Conservation (phyloP, 257 asterid genomes). For the Echites panduratus region DNA sequence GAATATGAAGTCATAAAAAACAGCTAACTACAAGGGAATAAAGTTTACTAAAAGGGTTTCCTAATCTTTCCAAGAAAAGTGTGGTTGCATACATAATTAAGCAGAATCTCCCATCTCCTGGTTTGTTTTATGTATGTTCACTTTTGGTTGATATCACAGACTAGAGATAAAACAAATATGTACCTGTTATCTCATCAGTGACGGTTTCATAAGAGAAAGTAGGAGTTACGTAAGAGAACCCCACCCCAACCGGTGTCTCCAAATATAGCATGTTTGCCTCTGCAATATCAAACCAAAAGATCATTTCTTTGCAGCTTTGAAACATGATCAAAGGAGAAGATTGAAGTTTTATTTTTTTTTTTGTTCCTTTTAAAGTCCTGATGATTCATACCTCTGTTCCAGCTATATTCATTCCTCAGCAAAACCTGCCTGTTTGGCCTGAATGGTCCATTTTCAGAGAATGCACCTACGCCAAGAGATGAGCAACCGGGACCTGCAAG, state of each 20-base stretch:
- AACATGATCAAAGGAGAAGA: background rate
- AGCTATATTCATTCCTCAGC: slow-evolving; percentile 49
- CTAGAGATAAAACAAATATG: background rate
- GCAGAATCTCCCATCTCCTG: background rate
- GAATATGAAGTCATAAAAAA: background rate
- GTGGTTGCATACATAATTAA: background rate
- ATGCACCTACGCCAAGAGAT: slow-evolving; percentile 74
- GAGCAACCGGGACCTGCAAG: slow-evolving; percentile 70
- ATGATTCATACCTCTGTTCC: slow-evolving; percentile 53
- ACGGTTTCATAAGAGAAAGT: slow-evolving; percentile 40
- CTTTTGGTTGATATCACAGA: background rate
- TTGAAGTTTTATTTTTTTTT: background rate
- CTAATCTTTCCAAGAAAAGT: background rate
- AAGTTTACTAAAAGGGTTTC: slow-evolving; percentile 3
- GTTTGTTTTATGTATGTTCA: background rate
- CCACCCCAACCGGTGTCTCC: slow-evolving; percentile 72
- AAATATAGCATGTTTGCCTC: slow-evolving; percentile 69
- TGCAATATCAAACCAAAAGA: slow-evolving; percentile 24
- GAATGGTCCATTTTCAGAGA: slow-evolving; percentile 75
- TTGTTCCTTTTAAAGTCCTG: no score
- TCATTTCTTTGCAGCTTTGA: slow-evolving; percentile 10
- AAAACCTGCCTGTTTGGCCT: slow-evolving; percentile 50
- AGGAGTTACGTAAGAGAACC: slow-evolving; percentile 54
- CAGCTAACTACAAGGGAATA: no score
- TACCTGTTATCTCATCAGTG: slow-evolving; percentile 58